phyloP scores from a whole-genome alignment of 352 stramenopile genomes.

The Globisporangium perplexum region DNA sequence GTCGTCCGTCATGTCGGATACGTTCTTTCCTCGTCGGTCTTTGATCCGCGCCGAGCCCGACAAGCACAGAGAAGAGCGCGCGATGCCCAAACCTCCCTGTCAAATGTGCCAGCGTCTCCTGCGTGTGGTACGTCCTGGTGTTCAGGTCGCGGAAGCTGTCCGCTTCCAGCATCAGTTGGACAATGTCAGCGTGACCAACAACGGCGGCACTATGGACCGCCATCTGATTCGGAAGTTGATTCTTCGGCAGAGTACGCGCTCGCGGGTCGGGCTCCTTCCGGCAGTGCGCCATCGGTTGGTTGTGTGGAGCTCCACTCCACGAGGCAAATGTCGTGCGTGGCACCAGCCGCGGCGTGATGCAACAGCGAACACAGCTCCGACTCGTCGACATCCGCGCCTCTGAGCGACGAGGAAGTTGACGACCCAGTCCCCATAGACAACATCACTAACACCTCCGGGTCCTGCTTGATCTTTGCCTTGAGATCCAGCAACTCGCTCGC shows the following conservation, averaged over 20 bases:
- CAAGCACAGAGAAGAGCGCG: constrained; percentile 13
- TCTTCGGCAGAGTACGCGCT: not conserved
- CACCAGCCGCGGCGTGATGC: constrained; percentile 24
- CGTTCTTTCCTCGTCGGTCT: constrained; percentile 9
- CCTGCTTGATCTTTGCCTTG: constrained; percentile 6
- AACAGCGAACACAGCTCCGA: constrained; percentile 5
- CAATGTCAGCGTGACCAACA: constrained; percentile 15
- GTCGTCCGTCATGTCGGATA: constrained; percentile 17
- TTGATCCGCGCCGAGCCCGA: constrained; percentile 14
- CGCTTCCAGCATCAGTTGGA: constrained; percentile 19
- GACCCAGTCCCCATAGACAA: not conserved
- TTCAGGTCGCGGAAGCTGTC: constrained; percentile 25
- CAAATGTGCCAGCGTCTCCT: constrained; percentile 22
- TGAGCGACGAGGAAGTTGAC: not conserved
- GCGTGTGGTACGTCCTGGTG: constrained; percentile 17
- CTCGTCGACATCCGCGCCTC: not conserved
- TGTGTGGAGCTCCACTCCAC: constrained; percentile 24
- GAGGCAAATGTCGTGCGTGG: constrained; percentile 18
- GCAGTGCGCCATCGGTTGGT: constrained; percentile 14
- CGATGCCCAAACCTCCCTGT: constrained; percentile 18
- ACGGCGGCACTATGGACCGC: constrained; percentile 19
- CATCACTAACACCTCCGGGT: not conserved
- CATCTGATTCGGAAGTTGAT: constrained; percentile 13
- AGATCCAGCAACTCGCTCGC: constrained; percentile 1
- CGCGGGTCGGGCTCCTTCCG: constrained; percentile 4